These are phyloP conservation scores for Ceratobasidium sp. DNA, from an alignment of 1,284 basidiomycete species.

Conservation along the genomic window DNA sequence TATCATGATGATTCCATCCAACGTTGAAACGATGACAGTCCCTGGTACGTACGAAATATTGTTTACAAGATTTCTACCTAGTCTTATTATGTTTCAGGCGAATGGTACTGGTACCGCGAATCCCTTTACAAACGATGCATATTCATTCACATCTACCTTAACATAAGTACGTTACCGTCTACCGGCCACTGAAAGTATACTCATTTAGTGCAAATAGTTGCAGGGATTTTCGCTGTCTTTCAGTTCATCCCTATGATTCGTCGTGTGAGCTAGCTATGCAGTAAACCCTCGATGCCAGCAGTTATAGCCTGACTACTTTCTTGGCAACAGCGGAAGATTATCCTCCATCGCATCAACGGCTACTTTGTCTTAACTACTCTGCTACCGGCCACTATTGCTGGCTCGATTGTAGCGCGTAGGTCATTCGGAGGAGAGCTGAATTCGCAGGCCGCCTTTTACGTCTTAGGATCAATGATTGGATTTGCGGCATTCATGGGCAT, in stretches of 20 bases:
- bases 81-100: constrained; percentile 17
- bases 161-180: constrained; percentile 30
- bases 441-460: constrained; percentile 38
- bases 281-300: too few relatives aligned
- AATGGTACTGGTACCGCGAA: constrained; percentile 45
- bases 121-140: constrained; percentile 40
- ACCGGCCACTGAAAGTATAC: neutral
- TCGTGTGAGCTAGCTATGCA: constrained; percentile 34
- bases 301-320: neutral
- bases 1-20: constrained; percentile 44
- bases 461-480: constrained; percentile 34
- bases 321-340: constrained; percentile 37
- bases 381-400: constrained; percentile 33
- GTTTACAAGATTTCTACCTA: too few relatives aligned
- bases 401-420: constrained; percentile 38
- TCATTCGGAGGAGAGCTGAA: constrained; percentile 42
- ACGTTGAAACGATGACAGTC: constrained; percentile 41
- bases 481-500: constrained; percentile 39
- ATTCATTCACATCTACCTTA: constrained; percentile 44
- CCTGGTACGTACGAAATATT: constrained; percentile 31
- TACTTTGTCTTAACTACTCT: constrained; percentile 37
- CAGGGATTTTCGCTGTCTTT: constrained; percentile 43
- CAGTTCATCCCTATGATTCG: constrained; percentile 46
- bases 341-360: constrained; percentile 44
- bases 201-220: constrained; percentile 11